Percentiles rank a stretch among this genome's conserved stretches.
Conservation (phyloP, 1,284 basidiomycete genomes). For the Anthracocystis setariae region DNA sequence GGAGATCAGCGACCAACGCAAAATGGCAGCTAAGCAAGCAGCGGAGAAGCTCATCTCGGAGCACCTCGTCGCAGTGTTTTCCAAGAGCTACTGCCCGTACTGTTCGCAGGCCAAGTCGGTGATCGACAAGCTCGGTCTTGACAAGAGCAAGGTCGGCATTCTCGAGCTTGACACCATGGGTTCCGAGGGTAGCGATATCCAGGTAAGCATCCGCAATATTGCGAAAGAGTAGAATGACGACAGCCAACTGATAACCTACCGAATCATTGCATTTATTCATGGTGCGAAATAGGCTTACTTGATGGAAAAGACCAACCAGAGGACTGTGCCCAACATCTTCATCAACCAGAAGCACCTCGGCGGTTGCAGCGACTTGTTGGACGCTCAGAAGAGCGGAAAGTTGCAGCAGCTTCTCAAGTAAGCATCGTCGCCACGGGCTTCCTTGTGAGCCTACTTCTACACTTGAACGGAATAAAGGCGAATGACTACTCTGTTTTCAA, state of each 20-base stretch:
- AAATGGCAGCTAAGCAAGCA: slow-evolving; percentile 66
- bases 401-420: slow-evolving; percentile 63
- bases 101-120: slow-evolving; percentile 67
- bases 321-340: slow-evolving; percentile 70
- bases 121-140: slow-evolving; percentile 62
- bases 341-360: slow-evolving; percentile 68
- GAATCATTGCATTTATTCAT: no score
- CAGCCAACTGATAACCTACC: no score
- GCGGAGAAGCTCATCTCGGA: slow-evolving; percentile 66
- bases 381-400: slow-evolving; percentile 61
- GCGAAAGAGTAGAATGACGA: no score
- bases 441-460: no score
- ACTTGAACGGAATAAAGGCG: no score
- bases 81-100: slow-evolving; percentile 67
- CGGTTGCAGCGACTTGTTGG: slow-evolving; percentile 62
- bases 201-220: slow-evolving; percentile 47
- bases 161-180: slow-evolving; percentile 68
- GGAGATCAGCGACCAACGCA: slow-evolving; percentile 12
- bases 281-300: slow-evolving; percentile 67
- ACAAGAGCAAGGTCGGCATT: slow-evolving; percentile 61
- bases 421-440: background rate
- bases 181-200: slow-evolving; percentile 62
- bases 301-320: slow-evolving; percentile 68
- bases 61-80: slow-evolving; percentile 68
- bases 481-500: no score